Base-by-base conservation (phyloP, 2,329 filamentous ascomycete genomes). In the Pyrenochaeta sp. region DNA sequence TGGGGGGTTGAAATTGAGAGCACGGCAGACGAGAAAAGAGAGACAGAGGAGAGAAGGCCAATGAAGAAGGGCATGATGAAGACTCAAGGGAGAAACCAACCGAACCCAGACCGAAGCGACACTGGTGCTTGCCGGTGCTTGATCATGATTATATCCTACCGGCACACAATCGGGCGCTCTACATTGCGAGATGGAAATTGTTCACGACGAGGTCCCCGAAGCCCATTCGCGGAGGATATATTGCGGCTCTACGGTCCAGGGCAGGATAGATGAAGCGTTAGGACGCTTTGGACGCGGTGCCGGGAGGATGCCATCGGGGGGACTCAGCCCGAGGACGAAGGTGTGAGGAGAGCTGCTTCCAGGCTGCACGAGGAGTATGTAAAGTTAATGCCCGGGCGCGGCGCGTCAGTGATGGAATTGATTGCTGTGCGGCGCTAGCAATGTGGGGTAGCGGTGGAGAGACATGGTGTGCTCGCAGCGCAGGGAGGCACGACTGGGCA, bases 1-100 rank as follows among this genome's bases (percentile, higher is more conserved):
- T 55, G 47, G 15, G 63, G 58, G 34, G 52, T 61, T 17, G 60
- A 46, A 23, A 48, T 37, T 14, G 49, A 46, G 23, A 48, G 35
- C 21, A 47, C 45, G 38, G 32, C 37, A 27, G 43, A 38, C 41
- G 45, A 40, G 39, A 48, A 20, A 29, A 41, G 35, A 44, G 32
- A 41, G 19, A 46, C 27, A 14, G 38, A 45, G 2, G 24, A 35
- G 44, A 41, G 9, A 43, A 32, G 15, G 41, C 44, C 51, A 62
- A 58, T 27, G 20, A 45, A 31, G 34, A 21, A 24, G n/a, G 29
- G 23, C 37, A 40, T 31, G 23, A 21, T 26, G 35, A 40, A 21
- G n/a, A 32, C 7, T 27, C 19, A 20, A 39, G 27, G 32, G 22
- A 39, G 20, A 17, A 30, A 8, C 17, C 17, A 32, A 19, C 7